Percentiles rank a stretch among this genome's conserved stretches.
phyloP scores from a whole-genome alignment of 2,329 filamentous ascomycete species.

The Monilinia laxa region DNA sequence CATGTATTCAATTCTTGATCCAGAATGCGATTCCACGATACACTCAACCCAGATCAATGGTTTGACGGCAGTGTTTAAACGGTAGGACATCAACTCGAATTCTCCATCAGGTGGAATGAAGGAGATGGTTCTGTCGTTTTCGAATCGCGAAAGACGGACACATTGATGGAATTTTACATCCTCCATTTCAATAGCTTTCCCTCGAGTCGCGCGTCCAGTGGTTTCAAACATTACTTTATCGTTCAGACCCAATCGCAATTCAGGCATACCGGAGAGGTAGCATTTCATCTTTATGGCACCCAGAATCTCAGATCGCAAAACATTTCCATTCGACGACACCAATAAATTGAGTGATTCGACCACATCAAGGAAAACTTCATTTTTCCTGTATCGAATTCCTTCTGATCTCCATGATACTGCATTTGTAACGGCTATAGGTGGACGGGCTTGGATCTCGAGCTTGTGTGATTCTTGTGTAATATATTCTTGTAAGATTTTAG shows the following conservation, averaged over 20 bases:
- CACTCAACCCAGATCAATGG: constrained; percentile 99
- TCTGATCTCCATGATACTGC: constrained; percentile 97
- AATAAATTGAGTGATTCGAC: constrained; percentile 95
- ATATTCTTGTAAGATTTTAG: constrained; percentile 98
- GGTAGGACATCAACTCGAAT: constrained; percentile 99
- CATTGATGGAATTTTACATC: constrained; percentile 99
- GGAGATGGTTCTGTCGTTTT: constrained; percentile 97
- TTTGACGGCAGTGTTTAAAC: constrained; percentile 97
- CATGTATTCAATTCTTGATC: constrained; percentile 97
- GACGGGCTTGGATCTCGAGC: constrained; percentile 91
- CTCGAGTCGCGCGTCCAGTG: constrained; percentile 86
- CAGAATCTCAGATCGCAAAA: constrained; percentile 91
- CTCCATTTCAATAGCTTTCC: constrained; percentile 99
- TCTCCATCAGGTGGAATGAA: constrained; percentile 98
- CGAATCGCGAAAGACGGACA: constrained; percentile 90
- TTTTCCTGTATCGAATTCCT: constrained; percentile 97
- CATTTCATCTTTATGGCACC: constrained; percentile 99
- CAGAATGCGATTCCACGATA: constrained; percentile 92
- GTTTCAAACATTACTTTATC: constrained; percentile 99
- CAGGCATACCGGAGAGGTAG: constrained; percentile 97
- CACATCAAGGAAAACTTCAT: constrained; percentile 98
- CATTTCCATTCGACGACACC: constrained; percentile 91
- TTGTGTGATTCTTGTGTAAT: constrained; percentile 99
- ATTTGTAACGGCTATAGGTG: constrained; percentile 96
- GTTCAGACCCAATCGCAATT: constrained; percentile 89